Evolutionary conservation across 108 stramenopile genomes (phyloP).

Genomic region (Cyclostephanos tholiformis): DNA sequence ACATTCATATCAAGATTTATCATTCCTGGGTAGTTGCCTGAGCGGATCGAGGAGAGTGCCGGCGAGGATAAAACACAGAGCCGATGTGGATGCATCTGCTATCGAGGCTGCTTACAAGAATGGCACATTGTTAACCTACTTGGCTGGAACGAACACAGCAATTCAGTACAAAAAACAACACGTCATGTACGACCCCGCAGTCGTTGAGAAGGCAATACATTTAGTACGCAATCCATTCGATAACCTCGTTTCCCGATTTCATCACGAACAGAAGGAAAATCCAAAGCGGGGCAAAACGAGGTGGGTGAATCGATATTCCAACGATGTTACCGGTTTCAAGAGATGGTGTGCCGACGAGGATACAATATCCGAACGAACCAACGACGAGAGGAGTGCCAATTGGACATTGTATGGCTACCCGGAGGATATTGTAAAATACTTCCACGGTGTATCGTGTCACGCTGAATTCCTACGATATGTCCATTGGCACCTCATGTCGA

Average conservation of each 20-base stretch:
- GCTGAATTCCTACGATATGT: conserved; percentile 67
- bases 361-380: conserved; percentile 21
- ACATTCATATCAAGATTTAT: not conserved
- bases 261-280: conserved; percentile 53
- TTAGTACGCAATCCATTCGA: conserved; percentile 76
- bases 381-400: conserved; percentile 14
- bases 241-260: conserved; percentile 73
- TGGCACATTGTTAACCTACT: not conserved
- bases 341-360: conserved; percentile 66
- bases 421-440: conserved; percentile 28
- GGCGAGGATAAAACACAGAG: conserved; percentile 15
- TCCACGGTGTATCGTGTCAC: conserved; percentile 63
- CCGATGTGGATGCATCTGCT: not conserved
- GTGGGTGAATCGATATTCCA: conserved; percentile 37
- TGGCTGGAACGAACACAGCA: not conserved
- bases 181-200: conserved; percentile 33
- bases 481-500: conserved; percentile 65
- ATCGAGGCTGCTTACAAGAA: not conserved
- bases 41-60: conserved; percentile 41
- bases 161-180: conserved; percentile 33
- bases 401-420: conserved; percentile 24
- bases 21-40: conserved; percentile 30
- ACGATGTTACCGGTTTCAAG: conserved; percentile 54
- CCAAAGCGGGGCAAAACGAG: conserved; percentile 24
- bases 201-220: conserved; percentile 62